Conservation (phyloP, 805 yeast species). For the Yarrowia sp. region DNA sequence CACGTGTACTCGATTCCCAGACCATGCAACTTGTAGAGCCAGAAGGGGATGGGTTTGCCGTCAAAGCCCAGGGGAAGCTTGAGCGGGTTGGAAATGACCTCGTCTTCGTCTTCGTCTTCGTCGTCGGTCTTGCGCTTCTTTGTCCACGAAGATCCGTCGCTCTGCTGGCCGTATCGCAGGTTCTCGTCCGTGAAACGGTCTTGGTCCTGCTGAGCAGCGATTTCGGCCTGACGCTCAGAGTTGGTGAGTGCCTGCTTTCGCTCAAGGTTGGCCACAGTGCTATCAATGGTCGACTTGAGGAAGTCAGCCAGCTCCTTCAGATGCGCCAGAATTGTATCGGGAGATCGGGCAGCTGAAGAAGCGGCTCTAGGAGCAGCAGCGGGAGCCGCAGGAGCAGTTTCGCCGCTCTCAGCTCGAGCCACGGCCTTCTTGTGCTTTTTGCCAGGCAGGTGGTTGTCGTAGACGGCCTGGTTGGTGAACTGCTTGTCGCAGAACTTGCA, state of each 20-base stretch:
- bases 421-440: slow-evolving; percentile 66
- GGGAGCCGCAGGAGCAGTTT: neutral
- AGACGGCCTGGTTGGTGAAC: slow-evolving; percentile 66
- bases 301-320: slow-evolving; percentile 45
- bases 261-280: slow-evolving; percentile 40
- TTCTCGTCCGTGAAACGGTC: slow-evolving; percentile 6
- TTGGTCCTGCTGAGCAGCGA: slow-evolving; percentile 40
- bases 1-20: slow-evolving; percentile 68
- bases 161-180: slow-evolving; percentile 28
- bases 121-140: slow-evolving; percentile 27
- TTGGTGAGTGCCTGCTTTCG: slow-evolving; percentile 67
- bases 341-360: neutral
- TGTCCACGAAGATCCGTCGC: slow-evolving; percentile 11
- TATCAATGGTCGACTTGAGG: slow-evolving; percentile 42
- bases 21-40: slow-evolving; percentile 91
- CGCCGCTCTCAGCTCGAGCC: slow-evolving; percentile 27
- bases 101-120: slow-evolving; percentile 42
- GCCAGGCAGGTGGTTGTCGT: slow-evolving; percentile 64
- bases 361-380: neutral
- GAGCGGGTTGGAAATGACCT: slow-evolving; percentile 45
- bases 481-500: slow-evolving; percentile 64
- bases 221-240: slow-evolving; percentile 60
- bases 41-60: slow-evolving; percentile 87
- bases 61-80: slow-evolving; percentile 80
- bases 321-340: slow-evolving; percentile 34